These are phyloP conservation scores for Amorphotheca resinae DNA, from an alignment of 495 filamentous ascomycete species.

Conservation along the genomic window DNA sequence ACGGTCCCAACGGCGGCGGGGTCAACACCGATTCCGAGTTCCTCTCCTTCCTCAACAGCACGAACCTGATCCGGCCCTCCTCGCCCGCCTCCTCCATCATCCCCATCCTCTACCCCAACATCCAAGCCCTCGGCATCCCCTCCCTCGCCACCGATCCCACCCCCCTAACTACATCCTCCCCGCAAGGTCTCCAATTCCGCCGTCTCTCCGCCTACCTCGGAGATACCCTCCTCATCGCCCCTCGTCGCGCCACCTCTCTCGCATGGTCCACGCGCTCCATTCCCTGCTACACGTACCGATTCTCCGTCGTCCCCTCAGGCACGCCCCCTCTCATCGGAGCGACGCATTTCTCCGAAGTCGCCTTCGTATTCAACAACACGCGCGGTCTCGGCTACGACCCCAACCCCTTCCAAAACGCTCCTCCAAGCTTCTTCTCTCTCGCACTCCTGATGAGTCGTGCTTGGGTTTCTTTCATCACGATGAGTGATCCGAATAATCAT, in stretches of 20 bases:
- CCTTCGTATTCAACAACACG: slow-evolving; percentile 35
- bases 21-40: slow-evolving; percentile 36
- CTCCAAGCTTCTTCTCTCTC: slow-evolving; percentile 20
- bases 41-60: slow-evolving; percentile 20
- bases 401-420: slow-evolving; percentile 25
- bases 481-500: slow-evolving; percentile 26
- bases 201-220: slow-evolving; percentile 24
- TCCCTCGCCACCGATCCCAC: slow-evolving; percentile 22
- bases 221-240: slow-evolving; percentile 27
- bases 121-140: slow-evolving; percentile 17
- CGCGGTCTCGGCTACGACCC: slow-evolving; percentile 27
- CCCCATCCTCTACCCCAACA: slow-evolving; percentile 22
- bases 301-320: slow-evolving; percentile 24
- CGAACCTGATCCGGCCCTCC: slow-evolving; percentile 13
- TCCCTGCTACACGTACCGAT: slow-evolving; percentile 33
- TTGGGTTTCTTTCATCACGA: slow-evolving; percentile 34
- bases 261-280: slow-evolving; percentile 25
- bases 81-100: slow-evolving; percentile 19
- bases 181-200: slow-evolving; percentile 21
- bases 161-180: background rate
- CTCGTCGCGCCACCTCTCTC: slow-evolving; percentile 26
- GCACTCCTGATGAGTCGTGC: slow-evolving; percentile 28
- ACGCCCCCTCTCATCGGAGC: slow-evolving; percentile 21
- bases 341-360: slow-evolving; percentile 37
- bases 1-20: slow-evolving; percentile 14